Evolutionary conservation across 495 filamentous ascomycete species (phyloP), one percentile per base, ranked within the genome.

Genomic region (Astrocystis sublimbata): DNA sequence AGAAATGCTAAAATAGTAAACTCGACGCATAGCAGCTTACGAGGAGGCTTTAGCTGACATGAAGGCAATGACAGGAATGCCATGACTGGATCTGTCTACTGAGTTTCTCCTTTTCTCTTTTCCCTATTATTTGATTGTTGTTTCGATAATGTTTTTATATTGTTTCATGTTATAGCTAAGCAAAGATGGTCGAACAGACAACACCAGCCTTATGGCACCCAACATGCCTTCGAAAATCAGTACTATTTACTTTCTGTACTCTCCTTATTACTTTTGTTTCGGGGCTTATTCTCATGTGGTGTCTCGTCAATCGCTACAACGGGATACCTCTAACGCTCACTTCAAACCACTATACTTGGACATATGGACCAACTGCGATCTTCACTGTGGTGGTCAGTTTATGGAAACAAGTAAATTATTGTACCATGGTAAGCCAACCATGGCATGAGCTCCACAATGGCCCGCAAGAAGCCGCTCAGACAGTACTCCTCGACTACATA

Each of bases 281-380:
- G 8, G 49, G 28, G 5, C 49, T 35, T 17, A 28, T 51, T 21
- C 49, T 51, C 6, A 51, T 51, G n/a, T 35, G 49, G 49, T 21
- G 13, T 35, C n/a, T 35, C 3, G 17, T 51, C 31, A 21, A 21
- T 31, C 49, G n/a, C 2, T 51, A 51, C 17, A 7, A 51, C 30
- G 30, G 49, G 10, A 51, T 51, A 51, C 49, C 49, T 4, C 49
- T 21, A 4, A 51, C 49, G 2, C 8, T 35, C 4, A 51, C 49
- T 6, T 33, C 49, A 23, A 51, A 51, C 49, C 68, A 68, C 21
- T 73, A 73, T 60, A 47, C 62, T 10, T 73, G 67, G 69, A 68
- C 65, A 2, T 72, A 68, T 35, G 70, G 70, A 17, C 69, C 70
- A 10, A 73, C 71, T 10, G 69, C 69, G 1, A 43, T 70, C 17